These are phyloP conservation scores for Lachnum nothofagi DNA, from an alignment of 2,329 filamentous ascomycete genomes.

Conservation along the genomic window DNA sequence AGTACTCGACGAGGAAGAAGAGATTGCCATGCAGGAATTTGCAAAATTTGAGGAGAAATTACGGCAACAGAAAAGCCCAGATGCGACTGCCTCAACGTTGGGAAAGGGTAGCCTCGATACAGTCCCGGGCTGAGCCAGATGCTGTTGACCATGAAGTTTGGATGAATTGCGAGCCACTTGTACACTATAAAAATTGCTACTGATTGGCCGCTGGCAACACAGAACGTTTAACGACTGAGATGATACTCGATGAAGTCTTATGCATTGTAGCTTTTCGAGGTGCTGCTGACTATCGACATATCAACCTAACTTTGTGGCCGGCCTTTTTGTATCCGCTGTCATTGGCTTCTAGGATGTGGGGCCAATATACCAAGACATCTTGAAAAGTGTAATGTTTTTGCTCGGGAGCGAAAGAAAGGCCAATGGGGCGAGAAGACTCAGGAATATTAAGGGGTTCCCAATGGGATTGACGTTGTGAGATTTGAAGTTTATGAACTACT, in stretches of 20 bases:
- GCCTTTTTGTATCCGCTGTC: no score
- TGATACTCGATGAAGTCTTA: constrained; percentile 24
- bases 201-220: constrained; percentile 1
- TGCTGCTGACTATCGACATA: no score
- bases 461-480: no score
- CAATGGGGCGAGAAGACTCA: no score
- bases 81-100: constrained; percentile 22
- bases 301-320: no score
- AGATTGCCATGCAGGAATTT: constrained; percentile 81
- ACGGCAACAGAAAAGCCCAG: constrained; percentile 46
- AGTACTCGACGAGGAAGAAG: constrained; percentile 86
- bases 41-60: constrained; percentile 90
- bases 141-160: constrained; percentile 1
- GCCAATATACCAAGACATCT: no score
- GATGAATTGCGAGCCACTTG: not conserved
- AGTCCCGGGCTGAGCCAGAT: constrained; percentile 16
- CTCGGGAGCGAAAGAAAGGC: no score
- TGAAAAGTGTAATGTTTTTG: no score
- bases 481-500: no score
- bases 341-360: no score
- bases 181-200: not conserved
- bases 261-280: constrained; percentile 10
- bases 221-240: constrained; percentile 19
- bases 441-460: no score
- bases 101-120: constrained; percentile 27